Base-by-base conservation (phyloP, 345 rosid genomes). In the Sisymbrium altissimum region DNA sequence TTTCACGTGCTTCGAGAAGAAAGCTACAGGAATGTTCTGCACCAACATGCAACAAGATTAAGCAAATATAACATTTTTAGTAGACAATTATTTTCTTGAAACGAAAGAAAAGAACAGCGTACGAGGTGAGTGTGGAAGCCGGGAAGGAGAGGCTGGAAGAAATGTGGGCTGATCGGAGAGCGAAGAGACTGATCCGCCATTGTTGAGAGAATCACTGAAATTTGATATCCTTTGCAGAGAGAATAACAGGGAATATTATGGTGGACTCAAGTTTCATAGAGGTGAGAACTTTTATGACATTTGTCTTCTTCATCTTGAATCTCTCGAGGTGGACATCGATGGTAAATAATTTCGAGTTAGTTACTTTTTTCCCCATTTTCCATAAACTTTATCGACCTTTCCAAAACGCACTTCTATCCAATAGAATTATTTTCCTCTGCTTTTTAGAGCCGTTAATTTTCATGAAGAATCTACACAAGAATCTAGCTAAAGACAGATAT, bases 381-480 rank as follows among this genome's bases (percentile, higher is more conserved):
- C 35, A 72, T 33, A 61, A 50, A 56, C 61, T 55, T 30, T 32
- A 30, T 54, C 36, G 35, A 13, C 35, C 2, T 6, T 9, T 33
- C 38, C 17, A 14, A 48, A 19, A 46, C 58, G 17, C 41, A 54
- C 43, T 35, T 54, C 10, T 19, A 73, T 52, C 62, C 53, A 32
- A 21, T 45, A 33, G 33, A 64, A 23, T 38, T 1, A 17, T 58
- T n/a, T 68, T 69, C 49, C 65, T 52, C 69, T 65, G 39, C 63
- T 60, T 49, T 66, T 67, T 21, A 50, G 54, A 58, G 48, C 13
- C 32, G 12, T 75, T 68, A 73, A 68, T 50, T n/a, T 53, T 53
- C 46, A 74, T 75, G 57, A 60, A 68, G 69, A 61, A 68, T 68
- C 68, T 59, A 23, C 54, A 40, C 65, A 64, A 11, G 49, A 36